A percentile compares a stretch with the other conserved stretches of the same genome.
phyloP scores from a whole-genome alignment of 495 filamentous ascomycete genomes.

The Polyplosphaeria fusca region DNA sequence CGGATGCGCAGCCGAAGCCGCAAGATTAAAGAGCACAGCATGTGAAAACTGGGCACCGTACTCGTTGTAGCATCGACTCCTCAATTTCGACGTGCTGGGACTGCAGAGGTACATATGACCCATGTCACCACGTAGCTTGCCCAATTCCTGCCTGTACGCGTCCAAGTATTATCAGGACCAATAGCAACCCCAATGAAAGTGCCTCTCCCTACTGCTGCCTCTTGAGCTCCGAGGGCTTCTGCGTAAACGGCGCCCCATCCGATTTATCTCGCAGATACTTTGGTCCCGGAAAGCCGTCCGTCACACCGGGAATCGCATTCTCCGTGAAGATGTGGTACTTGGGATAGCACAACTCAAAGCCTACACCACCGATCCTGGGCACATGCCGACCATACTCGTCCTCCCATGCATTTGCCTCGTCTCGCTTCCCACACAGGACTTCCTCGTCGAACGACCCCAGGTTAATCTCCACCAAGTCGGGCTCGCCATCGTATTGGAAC shows the following conservation, averaged over 20 bases:
- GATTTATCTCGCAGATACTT: conserved; percentile 24
- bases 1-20: too few relatives aligned
- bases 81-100: too few relatives aligned
- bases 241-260: conserved; percentile 22
- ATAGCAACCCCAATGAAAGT: too few relatives aligned
- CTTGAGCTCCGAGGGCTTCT: conserved; percentile 10
- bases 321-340: conserved; percentile 30
- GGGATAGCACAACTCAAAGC: conserved; percentile 20
- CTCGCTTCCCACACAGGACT: conserved; percentile 35
- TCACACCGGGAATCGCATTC: conserved; percentile 32
- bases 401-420: conserved; percentile 27
- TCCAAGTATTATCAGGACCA: too few relatives aligned
- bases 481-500: conserved; percentile 20
- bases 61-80: too few relatives aligned
- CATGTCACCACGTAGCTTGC: too few relatives aligned
- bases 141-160: too few relatives aligned
- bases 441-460: conserved; percentile 41
- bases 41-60: too few relatives aligned
- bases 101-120: too few relatives aligned
- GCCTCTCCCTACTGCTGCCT: too few relatives aligned
- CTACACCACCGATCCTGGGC: conserved; percentile 26
- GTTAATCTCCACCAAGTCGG: conserved; percentile 36
- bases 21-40: too few relatives aligned
- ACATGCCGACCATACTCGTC: conserved; percentile 31
- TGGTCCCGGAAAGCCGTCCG: conserved; percentile 25